Evolutionary conservation across 2,329 filamentous ascomycete genomes (phyloP).

Genomic region (Sphaerostilbella broomeana): DNA sequence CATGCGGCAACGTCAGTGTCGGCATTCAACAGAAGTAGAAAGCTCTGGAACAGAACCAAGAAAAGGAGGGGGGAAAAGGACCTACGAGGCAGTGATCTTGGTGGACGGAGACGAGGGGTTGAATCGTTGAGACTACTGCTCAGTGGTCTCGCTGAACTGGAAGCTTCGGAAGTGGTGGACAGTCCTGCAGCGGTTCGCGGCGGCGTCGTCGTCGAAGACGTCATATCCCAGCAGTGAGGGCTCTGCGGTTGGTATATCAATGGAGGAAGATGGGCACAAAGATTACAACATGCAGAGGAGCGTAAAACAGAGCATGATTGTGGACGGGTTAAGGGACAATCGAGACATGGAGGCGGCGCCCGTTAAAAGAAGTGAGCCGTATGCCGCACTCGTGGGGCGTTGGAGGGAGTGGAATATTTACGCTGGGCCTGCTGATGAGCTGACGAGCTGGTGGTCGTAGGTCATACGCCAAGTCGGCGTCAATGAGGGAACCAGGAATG

Average conservation of each 20-base stretch:
- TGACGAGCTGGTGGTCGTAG: slow-evolving; percentile 1
- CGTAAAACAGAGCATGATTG: neutral
- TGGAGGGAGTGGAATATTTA: no score
- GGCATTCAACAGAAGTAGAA: neutral
- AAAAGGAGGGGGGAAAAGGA: neutral
- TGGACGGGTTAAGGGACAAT: neutral
- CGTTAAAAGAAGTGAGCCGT: neutral
- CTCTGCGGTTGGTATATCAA: no score
- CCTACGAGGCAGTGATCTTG: slow-evolving; percentile 27
- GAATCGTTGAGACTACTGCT: slow-evolving; percentile 14
- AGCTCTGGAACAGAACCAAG: no score
- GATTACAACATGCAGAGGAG: slow-evolving; percentile 3
- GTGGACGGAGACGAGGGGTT: slow-evolving; percentile 19
- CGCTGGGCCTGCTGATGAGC: neutral
- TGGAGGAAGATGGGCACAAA: no score
- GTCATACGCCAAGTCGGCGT: no score
- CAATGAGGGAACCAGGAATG: no score
- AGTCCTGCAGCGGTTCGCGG: slow-evolving; percentile 11
- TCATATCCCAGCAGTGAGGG: slow-evolving; percentile 9
- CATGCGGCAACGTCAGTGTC: no score
- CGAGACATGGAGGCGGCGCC: neutral
- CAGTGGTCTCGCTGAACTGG: slow-evolving; percentile 11
- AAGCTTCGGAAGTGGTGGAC: slow-evolving; percentile 12
- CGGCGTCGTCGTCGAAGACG: slow-evolving; percentile 15
- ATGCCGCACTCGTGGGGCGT: neutral